A percentile compares a stretch with the other conserved stretches of the same genome.
Evolutionary conservation across 228 moss, liverwort and hornwort genomes (phyloP).

Genomic region (Sphagnum magellanicum): DNA sequence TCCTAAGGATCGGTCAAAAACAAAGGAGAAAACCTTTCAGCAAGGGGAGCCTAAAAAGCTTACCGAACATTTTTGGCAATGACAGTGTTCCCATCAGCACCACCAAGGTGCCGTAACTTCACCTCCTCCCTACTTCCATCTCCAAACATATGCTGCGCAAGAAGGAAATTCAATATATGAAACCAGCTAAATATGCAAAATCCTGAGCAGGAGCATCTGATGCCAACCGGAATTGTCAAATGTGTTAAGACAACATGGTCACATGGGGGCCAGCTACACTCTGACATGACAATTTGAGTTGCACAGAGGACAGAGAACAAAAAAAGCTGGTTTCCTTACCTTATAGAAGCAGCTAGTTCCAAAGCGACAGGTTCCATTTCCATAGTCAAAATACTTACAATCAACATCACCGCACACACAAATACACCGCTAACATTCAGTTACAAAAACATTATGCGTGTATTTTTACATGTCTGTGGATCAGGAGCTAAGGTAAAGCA

Average conservation of each 20-base stretch:
- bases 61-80: constrained; percentile 88
- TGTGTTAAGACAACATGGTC: too few species aligned
- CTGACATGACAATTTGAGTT: too few species aligned
- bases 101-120: constrained; percentile 86
- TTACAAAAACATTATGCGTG: too few species aligned
- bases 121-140: constrained; percentile 72
- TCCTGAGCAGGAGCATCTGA: too few species aligned
- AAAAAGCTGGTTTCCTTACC: constrained; percentile 18
- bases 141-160: constrained; percentile 68
- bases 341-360: constrained; percentile 97
- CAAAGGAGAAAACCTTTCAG: background rate
- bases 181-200: too few species aligned
- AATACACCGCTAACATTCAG: background rate
- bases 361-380: constrained; percentile 78
- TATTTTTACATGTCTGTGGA: too few species aligned
- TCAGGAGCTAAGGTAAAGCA: too few species aligned
- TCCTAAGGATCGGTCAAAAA: background rate
- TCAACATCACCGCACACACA: constrained; percentile 42
- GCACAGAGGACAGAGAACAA: too few species aligned
- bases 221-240: too few species aligned
- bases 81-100: constrained; percentile 88
- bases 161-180: background rate
- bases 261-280: too few species aligned
- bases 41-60: constrained; percentile 5
- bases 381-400: constrained; percentile 73